Evolutionary conservation across 805 yeast species (phyloP).

Genomic region (Myxozyma neglecta): DNA sequence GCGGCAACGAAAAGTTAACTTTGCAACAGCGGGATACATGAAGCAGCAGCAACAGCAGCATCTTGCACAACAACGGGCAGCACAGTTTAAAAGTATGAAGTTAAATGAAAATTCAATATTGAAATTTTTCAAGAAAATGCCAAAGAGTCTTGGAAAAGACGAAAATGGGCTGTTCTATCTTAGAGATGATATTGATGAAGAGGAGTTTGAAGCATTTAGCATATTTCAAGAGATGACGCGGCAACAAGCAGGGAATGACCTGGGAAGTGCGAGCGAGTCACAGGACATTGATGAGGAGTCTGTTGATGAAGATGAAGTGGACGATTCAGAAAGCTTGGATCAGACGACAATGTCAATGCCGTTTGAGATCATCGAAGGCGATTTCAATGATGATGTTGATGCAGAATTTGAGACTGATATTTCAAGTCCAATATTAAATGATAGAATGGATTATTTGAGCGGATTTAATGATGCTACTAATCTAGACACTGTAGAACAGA

Average conservation of each 20-base stretch:
- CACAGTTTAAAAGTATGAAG: not conserved
- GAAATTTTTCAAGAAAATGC: not conserved
- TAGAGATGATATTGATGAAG: not conserved
- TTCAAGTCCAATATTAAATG: not conserved
- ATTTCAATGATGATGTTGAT: not conserved
- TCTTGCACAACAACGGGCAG: not conserved
- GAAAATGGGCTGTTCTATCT: not conserved
- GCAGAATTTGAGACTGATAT: not conserved
- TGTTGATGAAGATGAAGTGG: not conserved
- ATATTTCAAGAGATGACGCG: not conserved
- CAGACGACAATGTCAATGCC: not conserved
- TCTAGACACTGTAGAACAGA: too few relatives aligned
- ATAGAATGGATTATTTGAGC: not conserved
- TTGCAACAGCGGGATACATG: not conserved
- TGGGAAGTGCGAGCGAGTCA: not conserved
- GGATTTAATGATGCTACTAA: too few relatives aligned
- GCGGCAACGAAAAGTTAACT: not conserved
- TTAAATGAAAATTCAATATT: not conserved
- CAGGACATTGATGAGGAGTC: not conserved
- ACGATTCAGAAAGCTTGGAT: not conserved
- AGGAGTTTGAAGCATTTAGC: not conserved
- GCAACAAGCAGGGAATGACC: too few relatives aligned
- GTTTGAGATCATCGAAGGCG: constrained; percentile 1
- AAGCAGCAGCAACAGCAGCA: not conserved
- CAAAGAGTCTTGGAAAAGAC: not conserved